These are phyloP conservation scores for Flaveria sonorensis DNA, from an alignment of 129 eudicot genomes.

Conservation along the genomic window DNA sequence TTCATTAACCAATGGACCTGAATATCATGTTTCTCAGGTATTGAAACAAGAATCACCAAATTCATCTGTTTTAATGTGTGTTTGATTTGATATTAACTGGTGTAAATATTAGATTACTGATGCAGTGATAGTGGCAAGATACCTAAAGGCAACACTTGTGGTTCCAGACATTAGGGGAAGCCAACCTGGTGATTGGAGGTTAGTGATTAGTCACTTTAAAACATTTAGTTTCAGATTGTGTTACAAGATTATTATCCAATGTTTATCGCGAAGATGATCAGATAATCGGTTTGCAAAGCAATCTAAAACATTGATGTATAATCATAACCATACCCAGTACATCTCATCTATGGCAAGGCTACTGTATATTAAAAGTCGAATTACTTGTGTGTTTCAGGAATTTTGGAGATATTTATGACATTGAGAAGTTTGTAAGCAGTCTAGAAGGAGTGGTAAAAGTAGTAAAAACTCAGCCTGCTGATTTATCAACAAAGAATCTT, in stretches of 20 bases:
- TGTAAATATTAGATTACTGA: slow-evolving; percentile 66
- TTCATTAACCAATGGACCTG: slow-evolving; percentile 95
- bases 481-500: slow-evolving; percentile 54
- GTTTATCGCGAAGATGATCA: neutral
- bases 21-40: slow-evolving; percentile 97
- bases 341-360: no score
- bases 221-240: neutral
- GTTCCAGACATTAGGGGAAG: slow-evolving; percentile 96
- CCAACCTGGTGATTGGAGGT: slow-evolving; percentile 86
- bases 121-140: slow-evolving; percentile 90
- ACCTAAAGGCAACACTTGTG: slow-evolving; percentile 85
- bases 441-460: slow-evolving; percentile 83
- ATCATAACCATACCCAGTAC: no score
- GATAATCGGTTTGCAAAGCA: neutral
- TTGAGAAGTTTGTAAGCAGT: slow-evolving; percentile 69
- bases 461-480: slow-evolving; percentile 60
- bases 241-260: no score
- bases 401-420: slow-evolving; percentile 86
- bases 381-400: slow-evolving; percentile 49
- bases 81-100: slow-evolving; percentile 8
- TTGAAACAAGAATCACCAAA: neutral
- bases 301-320: neutral
- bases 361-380: neutral
- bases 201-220: slow-evolving; percentile 17
- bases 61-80: slow-evolving; percentile 5